Conservation (phyloP, 208 protist genomes). For the Crithidia thermophila region DNA sequence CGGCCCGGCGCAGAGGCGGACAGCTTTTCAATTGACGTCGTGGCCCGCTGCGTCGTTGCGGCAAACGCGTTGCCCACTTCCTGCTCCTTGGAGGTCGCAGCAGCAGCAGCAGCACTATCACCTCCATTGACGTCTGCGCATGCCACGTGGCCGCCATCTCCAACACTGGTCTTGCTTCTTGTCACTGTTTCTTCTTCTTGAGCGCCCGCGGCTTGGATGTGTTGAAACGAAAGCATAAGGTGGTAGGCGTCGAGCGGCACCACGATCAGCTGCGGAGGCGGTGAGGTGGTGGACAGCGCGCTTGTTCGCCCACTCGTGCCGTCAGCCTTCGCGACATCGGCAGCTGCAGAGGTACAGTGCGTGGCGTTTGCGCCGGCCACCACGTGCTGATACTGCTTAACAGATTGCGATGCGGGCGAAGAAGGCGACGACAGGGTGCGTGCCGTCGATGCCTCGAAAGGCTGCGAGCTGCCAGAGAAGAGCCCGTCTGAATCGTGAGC, state of each 20-base stretch:
- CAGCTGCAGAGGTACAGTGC: too few species aligned
- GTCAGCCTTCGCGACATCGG: too few species aligned
- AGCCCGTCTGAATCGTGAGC: too few species aligned
- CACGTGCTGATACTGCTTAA: not conserved
- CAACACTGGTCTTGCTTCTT: too few species aligned
- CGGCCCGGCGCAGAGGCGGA: constrained; percentile 16
- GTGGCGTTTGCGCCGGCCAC: constrained; percentile 1
- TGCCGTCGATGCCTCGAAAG: constrained; percentile 9
- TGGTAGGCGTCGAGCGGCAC: constrained; percentile 33
- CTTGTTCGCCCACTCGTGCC: too few species aligned
- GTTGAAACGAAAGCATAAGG: constrained; percentile 22
- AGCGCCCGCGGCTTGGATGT: constrained; percentile 4
- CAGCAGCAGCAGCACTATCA: not conserved
- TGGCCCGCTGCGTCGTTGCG: constrained; percentile 1
- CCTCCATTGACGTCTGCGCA: not conserved
- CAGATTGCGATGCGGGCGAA: not conserved
- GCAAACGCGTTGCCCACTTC: not conserved
- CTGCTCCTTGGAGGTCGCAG: too few species aligned
- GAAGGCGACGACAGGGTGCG: not conserved
- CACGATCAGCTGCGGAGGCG: constrained; percentile 11
- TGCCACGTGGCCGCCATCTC: too few species aligned
- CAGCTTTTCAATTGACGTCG: constrained; percentile 6
- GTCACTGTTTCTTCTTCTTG: not conserved
- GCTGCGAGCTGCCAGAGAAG: constrained; percentile 22
- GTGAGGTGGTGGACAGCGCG: too few species aligned